Evolutionary conservation across 2,329 filamentous ascomycete species (phyloP), one percentile per base, ranked within the genome.

Genomic region (Graphiopsis chlorocephala): DNA sequence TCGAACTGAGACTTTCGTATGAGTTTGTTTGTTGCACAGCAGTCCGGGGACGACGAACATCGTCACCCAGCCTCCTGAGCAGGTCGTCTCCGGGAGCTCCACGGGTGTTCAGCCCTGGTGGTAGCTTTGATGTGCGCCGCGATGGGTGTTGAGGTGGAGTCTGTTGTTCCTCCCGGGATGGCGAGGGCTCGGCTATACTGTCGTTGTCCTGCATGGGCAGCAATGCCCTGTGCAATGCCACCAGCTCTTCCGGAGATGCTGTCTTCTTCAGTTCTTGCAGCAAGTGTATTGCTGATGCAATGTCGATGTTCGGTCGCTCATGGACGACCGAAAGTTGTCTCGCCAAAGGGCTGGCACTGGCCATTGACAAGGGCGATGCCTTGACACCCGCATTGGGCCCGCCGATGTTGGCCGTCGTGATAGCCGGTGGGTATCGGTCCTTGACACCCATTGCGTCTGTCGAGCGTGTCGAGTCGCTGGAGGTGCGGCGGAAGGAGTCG

Each of bases 191-290:
- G 23, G 20, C 35, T 11, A n/a, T 10, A 4, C 20, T 42, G 4
- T 33, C 59, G 29, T 42, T 50, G 15, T 63, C 60, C 38, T 56
- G 52, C 29, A 71, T 72, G 1, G 76, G 76, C 12, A 77, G 66
- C 25, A 78, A 67, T 12, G 76, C 76, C 64, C 73, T 70, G 66
- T 78, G 76, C 31, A 77, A 67, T 31, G 81, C 79, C 26, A 79
- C 80, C 33, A 83, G 72, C 64, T 83, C 80, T 61, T 82, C 80
- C 1, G 80, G 80, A 6, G 79, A 78, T 1, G 79, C 81, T 50
- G 74, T 81, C 71, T 79, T 82, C 71, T 79, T 80, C 64, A 83
- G 73, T 69, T 83, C 77, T 64, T 82, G 78, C 65, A 83, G 67
- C 38, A 83, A 72, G 29, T 73, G 73, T 45, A 83, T 79, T 6